A percentile compares a stretch with the other conserved stretches of the same genome.
Evolutionary conservation across 2,329 filamentous ascomycete genomes (phyloP).

Genomic region (Colletotrichum sp.): DNA sequence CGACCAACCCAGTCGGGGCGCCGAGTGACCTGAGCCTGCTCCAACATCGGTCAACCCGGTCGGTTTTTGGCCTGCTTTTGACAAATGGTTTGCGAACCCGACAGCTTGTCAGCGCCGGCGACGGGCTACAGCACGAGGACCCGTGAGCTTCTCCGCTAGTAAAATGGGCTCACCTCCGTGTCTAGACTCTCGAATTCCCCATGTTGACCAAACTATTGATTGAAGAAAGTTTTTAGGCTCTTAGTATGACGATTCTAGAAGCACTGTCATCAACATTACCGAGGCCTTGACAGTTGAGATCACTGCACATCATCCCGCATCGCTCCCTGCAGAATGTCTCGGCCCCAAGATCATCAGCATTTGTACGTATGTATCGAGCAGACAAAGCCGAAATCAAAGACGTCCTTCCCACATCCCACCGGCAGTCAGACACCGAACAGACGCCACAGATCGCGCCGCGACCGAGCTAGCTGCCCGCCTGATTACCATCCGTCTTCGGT

Average conservation of each 20-base stretch:
- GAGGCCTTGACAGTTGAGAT: not conserved
- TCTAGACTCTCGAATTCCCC: not conserved
- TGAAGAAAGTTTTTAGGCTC: not conserved
- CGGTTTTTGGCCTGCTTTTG: not conserved
- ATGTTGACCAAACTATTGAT: not conserved
- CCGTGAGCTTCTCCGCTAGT: not conserved
- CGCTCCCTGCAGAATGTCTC: not conserved
- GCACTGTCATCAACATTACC: not conserved
- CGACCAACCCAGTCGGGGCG: not conserved
- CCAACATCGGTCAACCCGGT: conserved; percentile 10
- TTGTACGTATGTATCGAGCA: not conserved
- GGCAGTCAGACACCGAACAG: not conserved
- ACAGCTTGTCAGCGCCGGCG: not conserved
- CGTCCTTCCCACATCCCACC: not conserved
- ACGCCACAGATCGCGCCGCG: not conserved
- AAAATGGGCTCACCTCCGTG: not conserved
- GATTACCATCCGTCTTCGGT: not conserved
- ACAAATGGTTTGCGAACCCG: not conserved
- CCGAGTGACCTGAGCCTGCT: conserved; percentile 1
- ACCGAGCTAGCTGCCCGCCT: not conserved
- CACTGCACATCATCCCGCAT: not conserved
- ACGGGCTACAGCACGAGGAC: not conserved
- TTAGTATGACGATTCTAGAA: not conserved
- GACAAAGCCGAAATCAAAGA: not conserved
- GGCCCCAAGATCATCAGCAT: not conserved